phyloP scores from a whole-genome alignment of 306 rosid species.

The Calophaca sinica region DNA sequence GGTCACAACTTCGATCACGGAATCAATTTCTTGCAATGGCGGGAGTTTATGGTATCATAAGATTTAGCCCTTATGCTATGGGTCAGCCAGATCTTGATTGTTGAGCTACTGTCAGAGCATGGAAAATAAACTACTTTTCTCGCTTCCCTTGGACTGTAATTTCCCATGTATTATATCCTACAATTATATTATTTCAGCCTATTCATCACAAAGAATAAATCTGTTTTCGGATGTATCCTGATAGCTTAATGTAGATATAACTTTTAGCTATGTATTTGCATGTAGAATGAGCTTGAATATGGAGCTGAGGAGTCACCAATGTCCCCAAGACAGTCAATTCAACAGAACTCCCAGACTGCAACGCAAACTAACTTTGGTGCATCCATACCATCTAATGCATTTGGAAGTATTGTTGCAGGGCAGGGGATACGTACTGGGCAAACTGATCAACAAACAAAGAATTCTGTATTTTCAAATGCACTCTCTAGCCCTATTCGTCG shows the following conservation, averaged over 20 bases:
- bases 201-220: constrained; percentile 5
- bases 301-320: constrained; percentile 67
- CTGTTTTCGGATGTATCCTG: constrained; percentile 15
- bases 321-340: constrained; percentile 69
- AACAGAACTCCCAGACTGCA: constrained; percentile 59
- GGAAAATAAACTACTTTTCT: not conserved
- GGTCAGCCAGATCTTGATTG: not conserved
- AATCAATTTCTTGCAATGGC: constrained; percentile 7
- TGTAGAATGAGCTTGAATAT: constrained; percentile 75
- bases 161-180: constrained; percentile 1
- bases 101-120: not conserved
- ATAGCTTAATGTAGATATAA: constrained; percentile 32
- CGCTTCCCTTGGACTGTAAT: constrained; percentile 21
- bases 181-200: constrained; percentile 18
- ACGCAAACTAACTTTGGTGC: constrained; percentile 55
- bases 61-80: not conserved
- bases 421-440: constrained; percentile 65
- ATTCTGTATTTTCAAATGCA: constrained; percentile 75
- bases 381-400: constrained; percentile 45
- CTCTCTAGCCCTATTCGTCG: constrained; percentile 77
- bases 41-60: not conserved
- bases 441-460: constrained; percentile 67
- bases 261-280: constrained; percentile 33
- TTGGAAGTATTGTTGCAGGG: constrained; percentile 50
- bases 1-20: not conserved